Evolutionary conservation across 371 early-diverging fungal species (phyloP), one percentile per base, ranked within the genome.

Genomic region (Zancudomyces culisetae): DNA sequence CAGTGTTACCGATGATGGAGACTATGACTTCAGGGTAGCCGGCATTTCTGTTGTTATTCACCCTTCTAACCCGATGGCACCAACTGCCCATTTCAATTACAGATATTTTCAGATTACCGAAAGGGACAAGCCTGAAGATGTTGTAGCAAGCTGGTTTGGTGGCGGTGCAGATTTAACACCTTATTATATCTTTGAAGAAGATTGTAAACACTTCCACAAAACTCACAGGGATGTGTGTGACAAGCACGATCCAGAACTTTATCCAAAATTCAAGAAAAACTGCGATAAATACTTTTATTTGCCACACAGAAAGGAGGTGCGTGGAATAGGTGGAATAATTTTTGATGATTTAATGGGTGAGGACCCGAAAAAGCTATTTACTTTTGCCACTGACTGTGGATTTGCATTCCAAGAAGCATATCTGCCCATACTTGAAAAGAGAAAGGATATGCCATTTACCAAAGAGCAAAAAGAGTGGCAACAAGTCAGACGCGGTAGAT

Each of bases 41-140:
- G 95, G 95, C 2, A 82, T 94, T 43, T 83, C 84, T 1, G 71
- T 87, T 42, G 94, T 97, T 29, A 77, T 93, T 62, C 96, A 97
- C 54, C 93, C 95, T 20, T 77, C 80, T 61, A 97, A 94, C 66
- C 98, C 96, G 15, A 76, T 83, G 58, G 90, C 86, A 0, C 96
- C 98, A 1, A 97, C 98, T 0, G 83, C 87, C 2, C 98, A 97
- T 58, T 70, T 87, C 65, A 97, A 97, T 69, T 97, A 91, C 67
- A 79, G 98, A 15, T 94, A 95, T 62, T 94, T 97, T 76, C 96
- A 97, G 56, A 70, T 87, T n/a, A 72, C 71, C 57, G 55, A 55
- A 22, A 50, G 64, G 41, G 43, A 50, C 13, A 67, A 73, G 42
- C 65, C 69, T 0, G 56, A 48, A 1, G 75, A 75, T 6, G 75